Conservation (phyloP, 1,284 basidiomycete species). For the Singerocomus rubriflavus region DNA sequence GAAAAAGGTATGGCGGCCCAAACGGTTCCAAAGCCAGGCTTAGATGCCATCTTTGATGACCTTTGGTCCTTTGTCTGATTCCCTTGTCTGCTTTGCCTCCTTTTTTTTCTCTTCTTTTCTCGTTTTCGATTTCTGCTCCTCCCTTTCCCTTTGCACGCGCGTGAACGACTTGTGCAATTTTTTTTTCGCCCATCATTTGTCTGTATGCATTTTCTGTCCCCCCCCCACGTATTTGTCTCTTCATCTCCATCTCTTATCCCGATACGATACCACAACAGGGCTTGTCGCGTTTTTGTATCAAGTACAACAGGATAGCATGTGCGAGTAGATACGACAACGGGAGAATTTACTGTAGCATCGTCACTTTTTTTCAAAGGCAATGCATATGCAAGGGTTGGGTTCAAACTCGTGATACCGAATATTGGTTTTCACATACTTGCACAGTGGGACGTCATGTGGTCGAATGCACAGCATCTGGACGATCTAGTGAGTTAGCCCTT, state of each 20-base stretch:
- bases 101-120: not conserved
- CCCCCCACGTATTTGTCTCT: not conserved
- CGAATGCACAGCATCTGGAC: not conserved
- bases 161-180: not conserved
- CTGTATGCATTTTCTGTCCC: not conserved
- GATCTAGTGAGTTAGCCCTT: not conserved
- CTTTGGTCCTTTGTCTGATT: too few relatives aligned
- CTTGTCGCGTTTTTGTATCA: constrained; percentile 10
- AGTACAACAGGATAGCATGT: constrained; percentile 9
- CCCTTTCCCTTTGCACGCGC: not conserved
- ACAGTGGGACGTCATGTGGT: not conserved
- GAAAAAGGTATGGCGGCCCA: constrained; percentile 45
- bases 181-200: not conserved
- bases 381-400: not conserved
- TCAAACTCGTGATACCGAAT: not conserved
- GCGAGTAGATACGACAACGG: constrained; percentile 1
- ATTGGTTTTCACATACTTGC: not conserved
- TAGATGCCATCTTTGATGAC: not conserved
- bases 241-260: not conserved
- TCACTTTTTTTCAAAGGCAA: not conserved
- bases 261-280: constrained; percentile 10
- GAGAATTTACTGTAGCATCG: constrained; percentile 18
- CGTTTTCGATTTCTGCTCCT: not conserved
- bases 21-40: constrained; percentile 24
- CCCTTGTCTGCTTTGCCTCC: not conserved